Percentiles rank a stretch among this genome's conserved stretches.
Conservation (phyloP, 305 asterid species). For the Fraxinus dipetala region DNA sequence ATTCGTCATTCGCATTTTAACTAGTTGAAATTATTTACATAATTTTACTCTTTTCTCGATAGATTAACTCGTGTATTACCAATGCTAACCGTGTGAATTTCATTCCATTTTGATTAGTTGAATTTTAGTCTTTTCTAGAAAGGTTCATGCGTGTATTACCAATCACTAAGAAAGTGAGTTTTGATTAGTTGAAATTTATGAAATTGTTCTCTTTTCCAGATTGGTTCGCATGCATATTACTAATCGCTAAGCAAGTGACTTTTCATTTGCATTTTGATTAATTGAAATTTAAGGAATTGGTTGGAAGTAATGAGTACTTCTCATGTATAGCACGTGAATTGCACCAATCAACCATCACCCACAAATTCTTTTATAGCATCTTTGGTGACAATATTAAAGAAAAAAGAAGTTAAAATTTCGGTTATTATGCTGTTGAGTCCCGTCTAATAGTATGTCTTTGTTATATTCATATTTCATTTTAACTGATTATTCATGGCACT, state of each 20-base stretch:
- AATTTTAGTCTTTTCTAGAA: background rate
- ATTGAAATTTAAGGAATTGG: background rate
- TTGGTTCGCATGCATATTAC: background rate
- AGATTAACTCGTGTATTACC: background rate
- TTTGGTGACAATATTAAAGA: background rate
- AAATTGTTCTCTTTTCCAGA: background rate
- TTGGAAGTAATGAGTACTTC: background rate
- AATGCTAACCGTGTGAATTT: background rate
- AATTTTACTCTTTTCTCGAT: background rate
- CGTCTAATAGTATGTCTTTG: too few species aligned
- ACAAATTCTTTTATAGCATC: background rate
- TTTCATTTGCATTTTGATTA: background rate
- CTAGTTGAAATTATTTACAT: background rate
- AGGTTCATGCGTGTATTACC: background rate
- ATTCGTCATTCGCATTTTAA: background rate
- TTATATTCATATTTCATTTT: background rate
- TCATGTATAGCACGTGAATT: background rate
- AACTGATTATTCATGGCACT: background rate
- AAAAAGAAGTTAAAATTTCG: background rate
- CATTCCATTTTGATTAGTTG: background rate
- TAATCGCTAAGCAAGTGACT: too few species aligned
- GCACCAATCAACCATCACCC: background rate
- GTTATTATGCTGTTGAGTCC: background rate
- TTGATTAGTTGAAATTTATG: background rate
- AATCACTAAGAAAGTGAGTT: background rate